phyloP scores from a whole-genome alignment of 441 rosid species.

The Francoa sonchifolia region DNA sequence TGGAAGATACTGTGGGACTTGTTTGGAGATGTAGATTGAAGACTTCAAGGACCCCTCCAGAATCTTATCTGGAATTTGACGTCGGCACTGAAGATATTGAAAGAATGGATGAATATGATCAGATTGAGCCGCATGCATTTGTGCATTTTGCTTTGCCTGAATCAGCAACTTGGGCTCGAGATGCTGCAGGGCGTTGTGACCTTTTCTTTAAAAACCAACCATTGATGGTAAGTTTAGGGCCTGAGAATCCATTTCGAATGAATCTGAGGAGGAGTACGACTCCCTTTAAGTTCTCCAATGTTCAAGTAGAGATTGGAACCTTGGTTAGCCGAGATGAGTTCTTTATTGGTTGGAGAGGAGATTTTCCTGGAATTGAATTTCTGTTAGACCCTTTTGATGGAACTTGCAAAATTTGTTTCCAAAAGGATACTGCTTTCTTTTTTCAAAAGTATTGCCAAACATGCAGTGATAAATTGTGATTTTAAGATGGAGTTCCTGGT shows the following conservation, averaged over 20 bases:
- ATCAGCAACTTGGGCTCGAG: conserved; percentile 27
- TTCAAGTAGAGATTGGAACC: conserved; percentile 51
- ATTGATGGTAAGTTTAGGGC: conserved; percentile 62
- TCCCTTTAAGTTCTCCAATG: conserved; percentile 44
- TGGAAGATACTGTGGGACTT: conserved; percentile 41
- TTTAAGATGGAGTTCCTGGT: conserved; percentile 73
- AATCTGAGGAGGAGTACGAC: conserved; percentile 44
- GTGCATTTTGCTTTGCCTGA: conserved; percentile 58
- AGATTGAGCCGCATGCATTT: conserved; percentile 74
- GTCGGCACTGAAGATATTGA: conserved; percentile 11
- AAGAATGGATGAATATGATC: conserved; percentile 24
- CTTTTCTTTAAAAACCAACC: conserved; percentile 31
- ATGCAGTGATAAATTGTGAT: conserved; percentile 70
- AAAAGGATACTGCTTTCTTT: conserved; percentile 54
- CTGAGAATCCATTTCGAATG: conserved; percentile 45
- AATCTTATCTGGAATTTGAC: conserved; percentile 53
- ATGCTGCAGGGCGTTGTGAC: conserved; percentile 33
- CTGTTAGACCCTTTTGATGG: conserved; percentile 80
- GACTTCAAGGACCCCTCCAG: conserved; percentile 75
- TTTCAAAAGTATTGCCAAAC: conserved; percentile 32
- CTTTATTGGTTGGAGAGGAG: conserved; percentile 58
- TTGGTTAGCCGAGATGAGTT: conserved; percentile 39
- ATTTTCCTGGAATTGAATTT: conserved; percentile 45
- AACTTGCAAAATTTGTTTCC: conserved; percentile 61
- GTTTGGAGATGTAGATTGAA: conserved; percentile 67